Evolutionary conservation across 257 asterid species (phyloP), one percentile per base, ranked within the genome.

Genomic region (Solanum piurae): DNA sequence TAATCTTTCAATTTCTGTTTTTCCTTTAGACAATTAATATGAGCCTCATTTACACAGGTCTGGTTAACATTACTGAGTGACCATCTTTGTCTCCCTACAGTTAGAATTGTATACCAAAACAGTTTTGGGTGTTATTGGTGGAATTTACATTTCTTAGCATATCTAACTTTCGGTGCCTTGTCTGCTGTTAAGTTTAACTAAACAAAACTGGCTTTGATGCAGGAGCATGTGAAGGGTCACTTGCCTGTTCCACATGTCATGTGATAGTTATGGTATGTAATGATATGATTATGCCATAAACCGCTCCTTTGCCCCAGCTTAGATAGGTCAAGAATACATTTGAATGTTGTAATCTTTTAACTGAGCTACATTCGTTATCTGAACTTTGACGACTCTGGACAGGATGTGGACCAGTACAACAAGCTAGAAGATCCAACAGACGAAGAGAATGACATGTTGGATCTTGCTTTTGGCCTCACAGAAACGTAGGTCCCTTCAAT

Each of bases 191-290:
- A 82, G 44, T 5, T 46, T 82, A 49, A 82, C 69, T 31, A 11
- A 82, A 52, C 29, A 82, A 10, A 3, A 3, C 49, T 82, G 69
- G 29, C 69, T 40, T 73, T 73, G 86, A 73, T 87, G 86, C 96
- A 95, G 99, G 98, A 84, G 98, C 98, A 58, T 97, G 99, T 89
- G 99, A 97, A 96, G 99, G 98, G 25, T 95, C 98, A 55, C 98
- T 97, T 91, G 99, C 99, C 83, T 95, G 98, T 92, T 96, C 99
- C 77, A 97, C 99, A 83, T 95, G 99, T 90, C 99, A 95, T 91
- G 98, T 95, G 66, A 95, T 97, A 83, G 98, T 97, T 91, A 96
- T 95, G 98, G 99, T 96, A 93, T 40, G 95, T 84, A 31, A 55
- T 80, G 12, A 31, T 44, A 44, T 82, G 31, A 49, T 82, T 31